Percentiles rank a stretch among this genome's conserved stretches.
phyloP scores from a whole-genome alignment of 23 red algal genomes.

The Gracilaria caudata region DNA sequence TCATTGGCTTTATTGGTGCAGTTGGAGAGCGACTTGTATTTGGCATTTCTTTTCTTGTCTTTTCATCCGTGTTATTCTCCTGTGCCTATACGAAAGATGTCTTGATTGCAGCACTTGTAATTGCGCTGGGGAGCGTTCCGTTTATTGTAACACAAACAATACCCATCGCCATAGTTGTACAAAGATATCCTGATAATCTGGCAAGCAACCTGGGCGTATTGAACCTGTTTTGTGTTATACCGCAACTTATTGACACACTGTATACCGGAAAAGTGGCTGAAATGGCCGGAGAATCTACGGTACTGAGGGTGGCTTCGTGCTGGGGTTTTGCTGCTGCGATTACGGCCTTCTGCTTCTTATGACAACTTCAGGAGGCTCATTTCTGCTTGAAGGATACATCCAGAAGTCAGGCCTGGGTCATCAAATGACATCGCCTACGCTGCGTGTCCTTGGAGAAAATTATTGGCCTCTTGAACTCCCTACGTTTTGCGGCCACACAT shows the following conservation, averaged over 20 bases:
- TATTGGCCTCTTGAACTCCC: no score
- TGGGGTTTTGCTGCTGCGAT: slow-evolving; percentile 69
- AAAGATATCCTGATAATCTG: slow-evolving; percentile 57
- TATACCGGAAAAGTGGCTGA: slow-evolving; percentile 73
- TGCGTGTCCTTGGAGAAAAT: no score
- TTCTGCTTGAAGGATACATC: no score
- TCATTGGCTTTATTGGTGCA: slow-evolving; percentile 54
- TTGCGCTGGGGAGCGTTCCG: slow-evolving; percentile 61
- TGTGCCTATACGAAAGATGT: slow-evolving; percentile 60
- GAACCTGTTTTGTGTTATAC: slow-evolving; percentile 67
- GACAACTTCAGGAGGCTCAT: not conserved
- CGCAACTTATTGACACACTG: slow-evolving; percentile 75
- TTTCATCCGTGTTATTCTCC: slow-evolving; percentile 51
- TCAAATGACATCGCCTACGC: no score
- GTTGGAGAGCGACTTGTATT: slow-evolving; percentile 67
- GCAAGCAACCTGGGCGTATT: slow-evolving; percentile 67
- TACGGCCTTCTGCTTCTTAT: slow-evolving; percentile 60
- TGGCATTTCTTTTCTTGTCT: slow-evolving; percentile 59
- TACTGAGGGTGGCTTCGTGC: slow-evolving; percentile 55
- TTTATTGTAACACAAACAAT: slow-evolving; percentile 82
- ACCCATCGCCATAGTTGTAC: slow-evolving; percentile 67
- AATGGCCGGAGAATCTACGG: slow-evolving; percentile 53
- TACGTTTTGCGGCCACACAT: no score
- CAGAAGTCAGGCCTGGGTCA: no score
- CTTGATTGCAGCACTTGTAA: slow-evolving; percentile 44